Conservation (phyloP, 2,329 filamentous ascomycete genomes). For the Tolypocladium endophyticum region DNA sequence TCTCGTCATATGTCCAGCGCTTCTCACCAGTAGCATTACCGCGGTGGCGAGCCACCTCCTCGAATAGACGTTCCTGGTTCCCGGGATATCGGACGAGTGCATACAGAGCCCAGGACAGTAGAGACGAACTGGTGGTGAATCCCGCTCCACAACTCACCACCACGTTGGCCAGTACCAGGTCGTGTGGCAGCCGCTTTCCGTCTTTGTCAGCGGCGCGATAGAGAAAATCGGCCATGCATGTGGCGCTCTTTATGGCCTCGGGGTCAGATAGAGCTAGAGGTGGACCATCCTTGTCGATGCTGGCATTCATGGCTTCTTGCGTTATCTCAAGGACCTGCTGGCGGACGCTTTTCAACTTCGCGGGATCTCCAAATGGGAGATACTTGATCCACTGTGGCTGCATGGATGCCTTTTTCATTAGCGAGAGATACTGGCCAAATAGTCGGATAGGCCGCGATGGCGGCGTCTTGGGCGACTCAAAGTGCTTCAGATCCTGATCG, state of each 20-base stretch:
- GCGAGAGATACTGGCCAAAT: conserved; percentile 35
- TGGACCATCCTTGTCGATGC: not conserved
- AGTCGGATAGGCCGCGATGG: conserved; percentile 35
- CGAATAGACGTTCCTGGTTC: conserved; percentile 40
- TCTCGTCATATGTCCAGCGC: conserved; percentile 33
- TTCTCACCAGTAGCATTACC: conserved; percentile 6
- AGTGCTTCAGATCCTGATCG: conserved; percentile 29
- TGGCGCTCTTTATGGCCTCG: not conserved
- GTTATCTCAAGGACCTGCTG: not conserved
- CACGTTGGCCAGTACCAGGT: conserved; percentile 12
- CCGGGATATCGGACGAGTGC: conserved; percentile 37
- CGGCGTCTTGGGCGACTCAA: conserved; percentile 26
- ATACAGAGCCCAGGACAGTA: conserved; percentile 45
- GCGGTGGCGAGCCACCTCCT: conserved; percentile 31
- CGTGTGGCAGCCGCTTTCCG: conserved; percentile 35
- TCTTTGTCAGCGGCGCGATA: conserved; percentile 36
- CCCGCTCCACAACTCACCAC: conserved; percentile 42
- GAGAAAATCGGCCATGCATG: conserved; percentile 31
- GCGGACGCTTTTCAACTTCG: not conserved
- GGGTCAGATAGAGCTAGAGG: not conserved
- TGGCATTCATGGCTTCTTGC: too few species aligned
- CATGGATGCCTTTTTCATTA: conserved; percentile 44
- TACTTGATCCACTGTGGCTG: conserved; percentile 37
- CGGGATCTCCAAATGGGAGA: conserved; percentile 41
- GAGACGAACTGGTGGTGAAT: conserved; percentile 43